Conservation (phyloP, 2,329 filamentous ascomycete genomes). For the Apiospora arundinis region DNA sequence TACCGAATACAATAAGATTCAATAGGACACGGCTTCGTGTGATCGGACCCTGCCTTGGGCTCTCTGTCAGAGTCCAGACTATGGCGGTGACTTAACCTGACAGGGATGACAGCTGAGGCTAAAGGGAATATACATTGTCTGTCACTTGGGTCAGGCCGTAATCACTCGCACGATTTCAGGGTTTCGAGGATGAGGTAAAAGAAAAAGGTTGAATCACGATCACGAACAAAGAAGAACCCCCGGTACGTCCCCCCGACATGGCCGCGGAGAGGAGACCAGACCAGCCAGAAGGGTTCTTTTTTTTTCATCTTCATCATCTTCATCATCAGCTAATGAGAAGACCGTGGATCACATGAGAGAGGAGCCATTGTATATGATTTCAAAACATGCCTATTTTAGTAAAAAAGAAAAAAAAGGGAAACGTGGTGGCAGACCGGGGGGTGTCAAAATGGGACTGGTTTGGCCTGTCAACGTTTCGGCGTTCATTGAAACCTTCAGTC, state of each 20-base stretch:
- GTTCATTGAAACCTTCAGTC: conserved; percentile 4
- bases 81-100: background rate
- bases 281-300: background rate
- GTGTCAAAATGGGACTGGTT: background rate
- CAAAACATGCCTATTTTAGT: background rate
- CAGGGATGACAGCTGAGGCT: background rate
- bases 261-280: background rate
- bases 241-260: background rate
- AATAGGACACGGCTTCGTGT: background rate
- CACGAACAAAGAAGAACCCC: background rate
- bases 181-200: background rate
- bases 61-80: background rate
- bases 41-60: conserved; percentile 5
- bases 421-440: background rate
- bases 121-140: background rate
- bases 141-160: background rate
- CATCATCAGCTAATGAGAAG: background rate
- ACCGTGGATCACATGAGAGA: background rate
- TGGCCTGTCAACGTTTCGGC: conserved; percentile 17
- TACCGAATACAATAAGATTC: conserved; percentile 1
- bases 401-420: background rate
- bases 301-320: background rate
- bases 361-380: background rate
- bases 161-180: background rate
- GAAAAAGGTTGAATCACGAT: background rate